Evolutionary conservation across 441 rosid species (phyloP), one percentile per base, ranked within the genome.

Genomic region (Corymbia citriodora): DNA sequence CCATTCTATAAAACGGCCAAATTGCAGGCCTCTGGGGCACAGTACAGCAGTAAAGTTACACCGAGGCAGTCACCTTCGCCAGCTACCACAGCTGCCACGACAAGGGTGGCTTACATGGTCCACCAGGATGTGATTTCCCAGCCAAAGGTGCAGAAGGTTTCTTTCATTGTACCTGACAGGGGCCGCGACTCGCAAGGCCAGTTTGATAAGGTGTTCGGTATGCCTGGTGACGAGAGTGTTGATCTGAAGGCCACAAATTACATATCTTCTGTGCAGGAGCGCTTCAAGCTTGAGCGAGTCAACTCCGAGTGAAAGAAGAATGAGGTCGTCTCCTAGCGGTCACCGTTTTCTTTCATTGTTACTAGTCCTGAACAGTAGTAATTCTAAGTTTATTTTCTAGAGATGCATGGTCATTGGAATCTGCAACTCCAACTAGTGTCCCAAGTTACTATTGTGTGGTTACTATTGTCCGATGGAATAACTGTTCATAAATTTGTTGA

Each of bases 251-350:
- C 97, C 87, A 87, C 95, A 8, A 88, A 49, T 55, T 95, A 94
- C 90, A 96, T 96, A 89, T 90, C 93, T 82, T 92, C 94, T 8
- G 96, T 95, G 90, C 95, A 92, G 89, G 96, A 94, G 87, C 95
- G 97, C 61, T 95, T 95, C 94, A 95, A 93, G 93, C 95, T 92
- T 86, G 97, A 96, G 91, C 74, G 93, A 49, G 18, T 63, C 90
- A 88, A 90, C 89, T 95, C 93, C 0, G 94, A 92, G 87, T 57
- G 70, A 33, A 55, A 45, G 65, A 88, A 87, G 53, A 88, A 29
- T 50, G 91, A 92, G 87, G 92, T 91, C 49, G 17, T 88, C 65
- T 25, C 70, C 49, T 55, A 87, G 88, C 2, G 1, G 88, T 23
- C 15, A 7, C 45, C 88, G 11, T 21, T 21, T 3, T 74, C 85